These are phyloP conservation scores for Aegilops bicornis DNA, from an alignment of 176 grass and related monocot genomes.

Conservation along the genomic window DNA sequence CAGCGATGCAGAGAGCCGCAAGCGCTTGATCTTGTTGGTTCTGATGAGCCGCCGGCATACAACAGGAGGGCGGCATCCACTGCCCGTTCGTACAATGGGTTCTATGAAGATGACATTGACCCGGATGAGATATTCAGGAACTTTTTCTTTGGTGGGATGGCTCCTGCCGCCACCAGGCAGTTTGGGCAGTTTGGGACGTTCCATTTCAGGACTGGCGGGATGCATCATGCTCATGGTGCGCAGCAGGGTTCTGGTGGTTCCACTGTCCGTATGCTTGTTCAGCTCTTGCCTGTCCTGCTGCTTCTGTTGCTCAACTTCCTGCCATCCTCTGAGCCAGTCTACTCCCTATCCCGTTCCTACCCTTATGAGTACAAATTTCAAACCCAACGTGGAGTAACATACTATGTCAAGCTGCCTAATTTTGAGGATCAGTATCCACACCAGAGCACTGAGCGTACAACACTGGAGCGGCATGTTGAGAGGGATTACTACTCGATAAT, in stretches of 20 bases:
- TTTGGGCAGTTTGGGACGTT: slow-evolving; percentile 72
- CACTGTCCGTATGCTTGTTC: slow-evolving; percentile 67
- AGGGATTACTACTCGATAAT: slow-evolving; percentile 73
- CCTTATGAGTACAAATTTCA: slow-evolving; percentile 73
- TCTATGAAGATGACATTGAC: slow-evolving; percentile 79
- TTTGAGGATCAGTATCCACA: slow-evolving; percentile 91
- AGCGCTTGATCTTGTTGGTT: slow-evolving; percentile 76
- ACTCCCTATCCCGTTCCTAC: slow-evolving; percentile 53
- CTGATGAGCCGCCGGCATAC: slow-evolving; percentile 56
- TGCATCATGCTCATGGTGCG: slow-evolving; percentile 29
- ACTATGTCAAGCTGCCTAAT: slow-evolving; percentile 75
- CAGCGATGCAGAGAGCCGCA: slow-evolving; percentile 70
- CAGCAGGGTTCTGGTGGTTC: slow-evolving; percentile 51
- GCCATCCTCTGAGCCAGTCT: slow-evolving; percentile 79
- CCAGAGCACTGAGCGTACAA: slow-evolving; percentile 54
- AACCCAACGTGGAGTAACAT: slow-evolving; percentile 59
- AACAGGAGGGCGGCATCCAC: slow-evolving; percentile 50
- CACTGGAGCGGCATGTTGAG: slow-evolving; percentile 72
- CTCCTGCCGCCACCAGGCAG: slow-evolving; percentile 60
- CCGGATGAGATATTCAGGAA: slow-evolving; percentile 97
- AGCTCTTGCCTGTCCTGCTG: slow-evolving; percentile 76
- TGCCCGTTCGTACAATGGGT: slow-evolving; percentile 48
- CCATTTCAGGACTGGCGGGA: slow-evolving; percentile 65
- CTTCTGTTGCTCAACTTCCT: slow-evolving; percentile 79
- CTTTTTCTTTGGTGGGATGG: slow-evolving; percentile 91